Percentiles rank a stretch among this genome's conserved stretches.
phyloP scores from a whole-genome alignment of 2,329 filamentous ascomycete genomes.

The Metarhizium brunneum region DNA sequence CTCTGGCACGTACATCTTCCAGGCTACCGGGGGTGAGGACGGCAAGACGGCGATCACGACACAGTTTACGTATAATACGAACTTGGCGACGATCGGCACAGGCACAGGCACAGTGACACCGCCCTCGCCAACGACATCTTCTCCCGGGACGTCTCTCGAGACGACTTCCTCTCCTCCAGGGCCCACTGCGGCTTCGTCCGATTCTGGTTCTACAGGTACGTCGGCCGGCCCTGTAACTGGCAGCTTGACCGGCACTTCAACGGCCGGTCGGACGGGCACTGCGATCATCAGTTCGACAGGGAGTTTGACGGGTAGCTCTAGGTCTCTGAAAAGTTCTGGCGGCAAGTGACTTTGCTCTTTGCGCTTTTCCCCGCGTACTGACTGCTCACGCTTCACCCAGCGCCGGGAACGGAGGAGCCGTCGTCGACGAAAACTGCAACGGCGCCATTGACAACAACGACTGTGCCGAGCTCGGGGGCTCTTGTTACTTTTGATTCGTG shows the following conservation, averaged over 20 bases:
- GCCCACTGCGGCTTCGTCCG: not conserved
- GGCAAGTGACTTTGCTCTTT: not conserved
- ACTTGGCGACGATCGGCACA: not conserved
- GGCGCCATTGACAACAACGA: not conserved
- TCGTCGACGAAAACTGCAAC: not conserved
- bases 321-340: not conserved
- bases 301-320: not conserved
- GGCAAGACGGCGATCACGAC: not conserved
- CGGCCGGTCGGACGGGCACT: not conserved
- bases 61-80: not conserved
- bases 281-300: not conserved
- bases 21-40: not conserved
- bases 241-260: not conserved
- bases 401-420: not conserved
- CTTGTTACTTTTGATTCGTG: not conserved
- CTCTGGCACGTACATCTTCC: not conserved
- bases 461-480: not conserved
- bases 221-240: not conserved
- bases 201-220: not conserved
- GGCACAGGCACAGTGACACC: not conserved
- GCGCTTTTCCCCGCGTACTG: not conserved
- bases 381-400: not conserved
- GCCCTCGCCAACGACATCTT: not conserved
- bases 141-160: not conserved
- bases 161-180: not conserved